These are phyloP conservation scores for Phytophthora pistaciae DNA, from an alignment of 352 stramenopile genomes.

Conservation along the genomic window DNA sequence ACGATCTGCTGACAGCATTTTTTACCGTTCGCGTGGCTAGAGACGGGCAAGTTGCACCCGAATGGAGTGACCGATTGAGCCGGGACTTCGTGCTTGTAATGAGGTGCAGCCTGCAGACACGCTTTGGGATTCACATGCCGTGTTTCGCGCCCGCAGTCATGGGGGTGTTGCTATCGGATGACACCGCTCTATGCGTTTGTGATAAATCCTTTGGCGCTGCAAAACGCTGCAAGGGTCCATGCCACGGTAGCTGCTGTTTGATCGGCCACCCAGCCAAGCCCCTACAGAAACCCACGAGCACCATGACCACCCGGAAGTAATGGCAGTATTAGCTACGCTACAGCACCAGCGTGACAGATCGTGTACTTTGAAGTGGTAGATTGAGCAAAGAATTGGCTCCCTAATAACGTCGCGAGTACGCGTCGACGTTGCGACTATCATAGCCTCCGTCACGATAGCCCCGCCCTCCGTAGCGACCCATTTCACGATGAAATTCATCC, in stretches of 20 bases:
- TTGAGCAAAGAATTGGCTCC: not conserved
- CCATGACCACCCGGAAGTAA: too few species aligned
- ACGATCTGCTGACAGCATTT: conserved; percentile 20
- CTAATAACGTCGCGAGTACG: not conserved
- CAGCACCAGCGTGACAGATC: too few species aligned
- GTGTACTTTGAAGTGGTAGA: not conserved
- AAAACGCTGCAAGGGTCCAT: conserved; percentile 2
- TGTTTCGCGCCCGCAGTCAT: not conserved
- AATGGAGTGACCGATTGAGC: not conserved
- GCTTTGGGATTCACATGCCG: not conserved
- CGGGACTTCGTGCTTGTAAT: not conserved
- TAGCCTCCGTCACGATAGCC: conserved; percentile 15
- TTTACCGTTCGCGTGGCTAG: conserved; percentile 20
- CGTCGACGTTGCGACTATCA: not conserved
- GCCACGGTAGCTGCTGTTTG: not conserved
- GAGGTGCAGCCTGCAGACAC: too few species aligned
- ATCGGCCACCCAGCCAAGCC: not conserved
- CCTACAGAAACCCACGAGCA: not conserved
- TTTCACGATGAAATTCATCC: not conserved
- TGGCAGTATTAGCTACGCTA: not conserved
- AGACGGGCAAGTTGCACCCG: conserved; percentile 1
- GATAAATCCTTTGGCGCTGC: not conserved
- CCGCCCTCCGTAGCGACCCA: conserved; percentile 12
- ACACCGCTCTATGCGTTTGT: conserved; percentile 9
- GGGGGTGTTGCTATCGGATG: not conserved